These are phyloP conservation scores for Fusarium domesticum DNA, from an alignment of 2,329 filamentous ascomycete species.

Conservation along the genomic window DNA sequence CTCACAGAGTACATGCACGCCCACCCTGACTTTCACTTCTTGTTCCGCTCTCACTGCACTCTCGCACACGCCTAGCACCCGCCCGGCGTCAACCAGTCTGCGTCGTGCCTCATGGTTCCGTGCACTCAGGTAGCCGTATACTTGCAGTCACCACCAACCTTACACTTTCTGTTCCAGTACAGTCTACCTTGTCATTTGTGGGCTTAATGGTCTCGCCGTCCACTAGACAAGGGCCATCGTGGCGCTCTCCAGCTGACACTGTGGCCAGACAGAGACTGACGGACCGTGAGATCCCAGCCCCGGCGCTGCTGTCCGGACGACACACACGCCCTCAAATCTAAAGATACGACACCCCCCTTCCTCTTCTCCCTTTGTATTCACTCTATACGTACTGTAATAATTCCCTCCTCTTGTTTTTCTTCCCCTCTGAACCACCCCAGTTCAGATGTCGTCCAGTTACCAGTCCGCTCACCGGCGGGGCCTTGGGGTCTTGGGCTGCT, in stretches of 20 bases:
- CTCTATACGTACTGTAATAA: background rate
- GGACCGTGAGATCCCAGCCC: background rate
- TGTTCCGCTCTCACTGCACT: background rate
- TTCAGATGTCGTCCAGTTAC: background rate
- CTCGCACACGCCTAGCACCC: background rate
- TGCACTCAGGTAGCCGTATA: slow-evolving; percentile 14
- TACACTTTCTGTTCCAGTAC: background rate
- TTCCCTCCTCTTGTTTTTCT: background rate
- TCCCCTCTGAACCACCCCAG: background rate
- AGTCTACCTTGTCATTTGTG: background rate
- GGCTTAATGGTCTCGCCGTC: background rate
- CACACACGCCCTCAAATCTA: background rate
- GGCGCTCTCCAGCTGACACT: slow-evolving; percentile 31
- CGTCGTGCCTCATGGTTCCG: background rate
- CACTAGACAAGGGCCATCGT: slow-evolving; percentile 28
- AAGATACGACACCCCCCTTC: background rate
- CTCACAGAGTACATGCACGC: background rate
- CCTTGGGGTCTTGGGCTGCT: background rate
- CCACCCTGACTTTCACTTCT: background rate
- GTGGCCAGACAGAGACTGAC: slow-evolving; percentile 7
- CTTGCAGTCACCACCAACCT: slow-evolving; percentile 3
- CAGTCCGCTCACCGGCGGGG: background rate
- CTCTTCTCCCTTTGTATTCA: background rate
- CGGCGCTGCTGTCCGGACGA: background rate
- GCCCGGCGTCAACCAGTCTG: background rate